phyloP scores from a whole-genome alignment of 352 stramenopile genomes.

The Lagenidium giganteum region DNA sequence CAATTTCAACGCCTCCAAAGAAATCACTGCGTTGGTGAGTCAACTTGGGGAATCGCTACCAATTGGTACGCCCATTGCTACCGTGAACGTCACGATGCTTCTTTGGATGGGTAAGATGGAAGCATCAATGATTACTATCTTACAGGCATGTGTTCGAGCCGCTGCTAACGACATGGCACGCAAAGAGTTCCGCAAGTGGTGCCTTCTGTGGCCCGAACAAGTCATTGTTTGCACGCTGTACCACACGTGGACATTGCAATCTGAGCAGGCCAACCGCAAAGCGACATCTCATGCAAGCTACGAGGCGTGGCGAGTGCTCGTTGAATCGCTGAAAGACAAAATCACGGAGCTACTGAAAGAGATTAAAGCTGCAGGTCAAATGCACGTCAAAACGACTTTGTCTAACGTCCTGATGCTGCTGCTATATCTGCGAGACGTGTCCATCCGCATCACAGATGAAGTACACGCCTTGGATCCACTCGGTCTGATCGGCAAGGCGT shows the following conservation, averaged over 20 bases:
- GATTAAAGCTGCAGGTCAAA: slow-evolving; percentile 36
- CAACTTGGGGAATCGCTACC: slow-evolving; percentile 44
- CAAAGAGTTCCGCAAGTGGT: slow-evolving; percentile 85
- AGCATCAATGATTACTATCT: slow-evolving; percentile 45
- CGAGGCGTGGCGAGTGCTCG: slow-evolving; percentile 28
- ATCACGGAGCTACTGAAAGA: slow-evolving; percentile 33
- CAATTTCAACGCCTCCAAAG: slow-evolving; percentile 34
- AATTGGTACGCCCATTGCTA: slow-evolving; percentile 49
- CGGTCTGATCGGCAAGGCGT: not conserved
- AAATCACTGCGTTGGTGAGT: slow-evolving; percentile 56
- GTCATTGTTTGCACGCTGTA: slow-evolving; percentile 47
- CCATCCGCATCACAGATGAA: slow-evolving; percentile 22
- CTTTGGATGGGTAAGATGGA: slow-evolving; percentile 65
- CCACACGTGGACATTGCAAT: slow-evolving; percentile 52
- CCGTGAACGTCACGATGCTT: slow-evolving; percentile 23
- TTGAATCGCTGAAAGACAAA: slow-evolving; percentile 24
- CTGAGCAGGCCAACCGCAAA: slow-evolving; percentile 35
- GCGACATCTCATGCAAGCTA: slow-evolving; percentile 17
- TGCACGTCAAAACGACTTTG: slow-evolving; percentile 26
- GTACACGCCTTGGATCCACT: slow-evolving; percentile 3
- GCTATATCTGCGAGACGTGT: slow-evolving; percentile 50
- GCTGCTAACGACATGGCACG: slow-evolving; percentile 52
- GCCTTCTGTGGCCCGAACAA: slow-evolving; percentile 72
- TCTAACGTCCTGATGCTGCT: slow-evolving; percentile 47
- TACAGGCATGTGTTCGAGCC: slow-evolving; percentile 61